phyloP scores from a whole-genome alignment of 2,329 filamentous ascomycete genomes.

The Parastagonospora nodorum region DNA sequence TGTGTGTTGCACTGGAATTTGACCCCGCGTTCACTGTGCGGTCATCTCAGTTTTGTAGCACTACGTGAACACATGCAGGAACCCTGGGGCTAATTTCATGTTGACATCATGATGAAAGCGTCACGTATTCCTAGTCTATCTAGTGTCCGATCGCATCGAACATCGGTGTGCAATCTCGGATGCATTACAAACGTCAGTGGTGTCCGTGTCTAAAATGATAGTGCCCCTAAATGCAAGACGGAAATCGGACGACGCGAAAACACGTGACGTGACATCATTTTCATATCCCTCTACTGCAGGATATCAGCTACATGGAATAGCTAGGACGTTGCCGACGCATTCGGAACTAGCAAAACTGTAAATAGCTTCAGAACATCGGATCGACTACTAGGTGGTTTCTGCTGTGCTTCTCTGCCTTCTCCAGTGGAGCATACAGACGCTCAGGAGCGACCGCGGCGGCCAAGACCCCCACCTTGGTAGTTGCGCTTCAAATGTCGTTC shows the following conservation, averaged over 20 bases:
- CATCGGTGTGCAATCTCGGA: not conserved
- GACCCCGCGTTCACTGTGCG: not conserved
- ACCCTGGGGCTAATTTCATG: constrained; percentile 2
- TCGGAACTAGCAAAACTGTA: too few relatives aligned
- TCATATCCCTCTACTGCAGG: too few relatives aligned
- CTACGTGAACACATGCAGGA: constrained; percentile 1
- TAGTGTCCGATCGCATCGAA: not conserved
- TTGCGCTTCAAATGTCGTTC: too few relatives aligned
- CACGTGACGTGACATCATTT: constrained; percentile 2
- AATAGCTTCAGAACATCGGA: too few relatives aligned
- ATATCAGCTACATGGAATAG: too few relatives aligned
- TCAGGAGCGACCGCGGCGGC: too few relatives aligned
- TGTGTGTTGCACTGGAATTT: not conserved
- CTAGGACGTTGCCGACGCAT: too few relatives aligned
- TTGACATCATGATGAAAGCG: constrained; percentile 7
- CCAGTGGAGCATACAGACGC: too few relatives aligned
- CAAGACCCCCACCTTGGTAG: too few relatives aligned
- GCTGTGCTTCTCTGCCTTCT: too few relatives aligned
- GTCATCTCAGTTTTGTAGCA: constrained; percentile 1
- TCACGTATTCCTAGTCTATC: not conserved
- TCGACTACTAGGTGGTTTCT: too few relatives aligned
- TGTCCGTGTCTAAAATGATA: too few relatives aligned
- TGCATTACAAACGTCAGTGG: not conserved
- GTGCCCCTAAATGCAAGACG: not conserved
- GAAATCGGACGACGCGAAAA: not conserved